Percentiles rank a stretch among this genome's conserved stretches.
These are phyloP conservation scores for Glarea lozoyensis DNA, from an alignment of 495 filamentous ascomycete genomes.

Conservation along the genomic window DNA sequence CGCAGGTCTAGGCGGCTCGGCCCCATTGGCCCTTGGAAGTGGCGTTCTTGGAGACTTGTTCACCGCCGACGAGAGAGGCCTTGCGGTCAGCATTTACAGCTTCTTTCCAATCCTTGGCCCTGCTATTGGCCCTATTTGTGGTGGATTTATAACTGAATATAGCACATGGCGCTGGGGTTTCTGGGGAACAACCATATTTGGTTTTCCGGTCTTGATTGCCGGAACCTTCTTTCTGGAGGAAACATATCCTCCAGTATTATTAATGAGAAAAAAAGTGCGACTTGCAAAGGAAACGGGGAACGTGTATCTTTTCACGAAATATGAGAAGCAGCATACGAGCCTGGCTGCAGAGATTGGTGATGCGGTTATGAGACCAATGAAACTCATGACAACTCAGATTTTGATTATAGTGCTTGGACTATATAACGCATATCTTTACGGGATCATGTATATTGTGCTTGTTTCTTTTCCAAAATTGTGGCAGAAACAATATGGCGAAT, in stretches of 20 bases:
- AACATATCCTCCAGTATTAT: constrained; percentile 1
- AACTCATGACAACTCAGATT: too few relatives aligned
- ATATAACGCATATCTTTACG: too few relatives aligned
- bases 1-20: constrained; percentile 39
- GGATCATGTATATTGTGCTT: too few relatives aligned
- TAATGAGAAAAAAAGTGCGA: not conserved
- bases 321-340: too few relatives aligned
- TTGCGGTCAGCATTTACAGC: constrained; percentile 34
- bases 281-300: constrained; percentile 1
- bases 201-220: constrained; percentile 26
- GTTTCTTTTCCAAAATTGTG: too few relatives aligned
- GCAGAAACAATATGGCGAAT: too few relatives aligned
- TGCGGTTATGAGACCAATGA: too few relatives aligned
- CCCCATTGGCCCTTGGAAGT: constrained; percentile 39
- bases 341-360: too few relatives aligned
- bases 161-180: constrained; percentile 62
- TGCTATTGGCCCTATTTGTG: constrained; percentile 50
- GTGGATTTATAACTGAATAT: constrained; percentile 50
- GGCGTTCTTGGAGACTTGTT: constrained; percentile 50
- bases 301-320: not conserved
- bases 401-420: too few relatives aligned
- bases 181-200: constrained; percentile 30
- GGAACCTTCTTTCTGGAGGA: constrained; percentile 23
- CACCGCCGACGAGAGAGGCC: constrained; percentile 31
- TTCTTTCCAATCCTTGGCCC: constrained; percentile 36